Evolutionary conservation across 2,329 filamentous ascomycete species (phyloP).

Genomic region (Ceratocystis eucalypticola): DNA sequence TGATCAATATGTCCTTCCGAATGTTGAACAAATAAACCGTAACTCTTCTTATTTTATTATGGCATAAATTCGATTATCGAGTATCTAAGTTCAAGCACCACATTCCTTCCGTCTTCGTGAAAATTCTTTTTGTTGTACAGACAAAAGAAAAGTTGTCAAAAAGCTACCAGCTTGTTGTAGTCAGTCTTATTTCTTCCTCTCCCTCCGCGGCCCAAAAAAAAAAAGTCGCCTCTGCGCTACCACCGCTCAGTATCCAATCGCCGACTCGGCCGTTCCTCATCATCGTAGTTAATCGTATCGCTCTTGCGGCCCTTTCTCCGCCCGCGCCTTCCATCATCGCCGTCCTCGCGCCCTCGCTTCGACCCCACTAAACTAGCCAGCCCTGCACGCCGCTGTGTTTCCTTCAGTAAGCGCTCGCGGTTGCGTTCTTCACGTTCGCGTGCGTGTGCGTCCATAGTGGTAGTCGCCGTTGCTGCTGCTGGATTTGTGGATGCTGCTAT

Average conservation of each 20-base stretch:
- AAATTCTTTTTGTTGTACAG: too few species aligned
- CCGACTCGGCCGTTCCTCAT: conserved; percentile 45
- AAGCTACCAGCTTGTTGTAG: too few species aligned
- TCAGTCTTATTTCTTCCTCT: background rate
- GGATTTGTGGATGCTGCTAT: conserved; percentile 24
- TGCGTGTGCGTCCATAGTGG: conserved; percentile 45
- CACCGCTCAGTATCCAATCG: conserved; percentile 31
- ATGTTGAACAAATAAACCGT: too few species aligned
- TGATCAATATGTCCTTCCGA: too few species aligned
- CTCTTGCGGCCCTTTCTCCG: conserved; percentile 11
- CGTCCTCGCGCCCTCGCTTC: conserved; percentile 40
- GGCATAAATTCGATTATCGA: background rate
- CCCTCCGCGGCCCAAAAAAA: too few species aligned
- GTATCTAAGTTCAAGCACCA: background rate
- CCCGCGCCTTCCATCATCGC: conserved; percentile 24
- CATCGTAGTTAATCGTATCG: conserved; percentile 41
- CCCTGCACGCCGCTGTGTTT: conserved; percentile 51
- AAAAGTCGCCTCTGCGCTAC: background rate
- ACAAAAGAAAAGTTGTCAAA: background rate
- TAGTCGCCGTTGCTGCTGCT: conserved; percentile 27
- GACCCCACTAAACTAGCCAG: conserved; percentile 34
- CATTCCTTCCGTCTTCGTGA: background rate
- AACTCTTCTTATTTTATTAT: too few species aligned
- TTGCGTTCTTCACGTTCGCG: conserved; percentile 54
- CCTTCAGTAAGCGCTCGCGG: conserved; percentile 52